phyloP scores from a whole-genome alignment of 148 eudicot species.

The Spergularia marina region DNA sequence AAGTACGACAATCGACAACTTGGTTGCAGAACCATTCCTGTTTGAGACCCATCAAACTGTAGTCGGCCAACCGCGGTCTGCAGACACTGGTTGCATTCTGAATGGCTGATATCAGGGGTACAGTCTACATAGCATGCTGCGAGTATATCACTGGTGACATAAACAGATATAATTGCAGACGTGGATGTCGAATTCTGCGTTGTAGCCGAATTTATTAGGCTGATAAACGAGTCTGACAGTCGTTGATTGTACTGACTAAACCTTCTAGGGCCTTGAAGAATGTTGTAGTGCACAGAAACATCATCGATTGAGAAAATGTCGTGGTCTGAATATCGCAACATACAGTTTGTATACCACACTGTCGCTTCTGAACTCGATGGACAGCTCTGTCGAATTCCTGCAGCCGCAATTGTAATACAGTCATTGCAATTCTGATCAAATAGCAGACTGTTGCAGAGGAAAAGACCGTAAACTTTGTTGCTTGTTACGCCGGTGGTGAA shows the following conservation, averaged over 20 bases:
- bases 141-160: conserved; percentile 1
- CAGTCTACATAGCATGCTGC: conserved; percentile 21
- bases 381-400: conserved; percentile 8
- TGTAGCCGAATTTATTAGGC: not conserved
- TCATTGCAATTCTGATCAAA: not conserved
- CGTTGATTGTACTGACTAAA: conserved; percentile 16
- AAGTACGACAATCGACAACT: conserved; percentile 20
- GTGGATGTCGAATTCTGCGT: not conserved
- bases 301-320: conserved; percentile 17
- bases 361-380: conserved; percentile 1
- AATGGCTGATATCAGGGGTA: conserved; percentile 20
- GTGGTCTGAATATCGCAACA: conserved; percentile 17
- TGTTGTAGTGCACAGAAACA: conserved; percentile 2
- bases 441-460: not conserved
- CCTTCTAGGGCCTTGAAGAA: not conserved
- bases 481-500: not conserved
- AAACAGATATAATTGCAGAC: not conserved
- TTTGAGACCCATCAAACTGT: conserved; percentile 6
- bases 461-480: conserved; percentile 10
- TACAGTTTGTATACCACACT: conserved; percentile 24
- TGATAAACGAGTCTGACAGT: conserved; percentile 9
- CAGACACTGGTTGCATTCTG: conserved; percentile 27
- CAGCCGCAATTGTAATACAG: conserved; percentile 4
- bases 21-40: conserved; percentile 17
- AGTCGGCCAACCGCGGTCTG: conserved; percentile 25